Base-by-base conservation (phyloP, 106 monocot genomes). In the Platanthera zijinensis region DNA sequence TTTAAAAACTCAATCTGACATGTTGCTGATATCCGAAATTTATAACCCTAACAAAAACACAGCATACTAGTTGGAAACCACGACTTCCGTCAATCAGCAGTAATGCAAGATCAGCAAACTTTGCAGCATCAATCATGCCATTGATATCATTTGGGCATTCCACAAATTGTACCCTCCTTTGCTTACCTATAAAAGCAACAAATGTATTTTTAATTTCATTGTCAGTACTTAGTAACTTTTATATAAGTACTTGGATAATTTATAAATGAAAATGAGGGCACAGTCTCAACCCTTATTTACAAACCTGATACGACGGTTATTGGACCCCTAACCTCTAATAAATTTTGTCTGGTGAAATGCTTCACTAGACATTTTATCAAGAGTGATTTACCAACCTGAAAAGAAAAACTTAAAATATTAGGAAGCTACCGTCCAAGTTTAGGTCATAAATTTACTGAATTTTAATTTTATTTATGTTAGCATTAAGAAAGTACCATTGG, bases 51-150 rank as follows among this genome's bases (percentile, higher is more conserved):
- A 39, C 2, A 39, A 39, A 39, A 39, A 66, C 32, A 66, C 11
- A 52, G 0, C 81, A 82, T 70, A 99, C 99, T 94, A 99, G 92
- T 83, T 99, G 92, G 86, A 99, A 94, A 46, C 99, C 99, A 76
- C 88, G 94, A 85, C 94, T 92, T 61, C 94, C 99, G 80, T 99
- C 92, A 77, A 99, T 86, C 52, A 99, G 78, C 21, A 99, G 52
- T 46, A 99, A 79, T 45, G 88, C 99, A 73, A 99, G 87, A 75
- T 99, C 94, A 56, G 94, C 94, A 80, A 89, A 84, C 69, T 99
- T 99, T 50, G 99, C 94, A 79, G 90, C 88, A 88, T 99, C 99
- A 82, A 99, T 99, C 99, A 99, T 99, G 1, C 99, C 92, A 81
- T 83, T 88, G 63, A 99, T 87, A 74, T 99, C 92, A 84, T 99